Evolutionary conservation across 108 stramenopile species (phyloP), one percentile per base, ranked within the genome.

Genomic region (Cylindrotheca closterium): DNA sequence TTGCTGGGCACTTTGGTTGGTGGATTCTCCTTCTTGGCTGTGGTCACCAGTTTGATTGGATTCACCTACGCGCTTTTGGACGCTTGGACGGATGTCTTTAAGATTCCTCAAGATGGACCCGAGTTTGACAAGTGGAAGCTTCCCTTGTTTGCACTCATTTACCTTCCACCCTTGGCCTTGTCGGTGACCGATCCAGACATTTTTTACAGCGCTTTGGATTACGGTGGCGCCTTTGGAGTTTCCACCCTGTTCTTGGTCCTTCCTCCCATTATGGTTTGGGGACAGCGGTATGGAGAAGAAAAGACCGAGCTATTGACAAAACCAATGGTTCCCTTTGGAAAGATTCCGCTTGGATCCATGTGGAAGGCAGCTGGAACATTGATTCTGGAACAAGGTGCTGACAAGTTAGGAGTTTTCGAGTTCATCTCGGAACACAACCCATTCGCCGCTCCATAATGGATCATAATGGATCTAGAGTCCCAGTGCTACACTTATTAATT

Each of bases 241-340:
- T 78, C 76, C 33, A 80, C 75, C 2, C 58, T 91, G 46, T 91
- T 88, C 65, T 60, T 91, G 4, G 63, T 91, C 4, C 62, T 91
- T 47, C 89, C 89, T 17, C 81, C 89, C 2, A 46, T 91, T 21
- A 86, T 91, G 86, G 78, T 84, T 10, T 91, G 89, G 89, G 56
- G 79, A 27, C 73, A 81, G 73, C 58, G 89, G 31, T 91, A 91
- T 42, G 85, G 84, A 1, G 86, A 83, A 21, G 74, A 83, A 12
- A 50, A 76, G 48, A 48, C 61, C 25, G 58, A 57, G 4, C 50
- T 79, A 15, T 26, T 69, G 51, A 73, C 78, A 7, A 72, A 79
- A 32, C 78, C 78, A 7, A 73, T 79, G 78, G 79, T 91, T n/a
- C 89, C 89, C 1, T 60, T 87, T 46, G 89, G 89, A 8, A 91